A percentile compares a stretch with the other conserved stretches of the same genome.
Conservation (phyloP, 2,329 filamentous ascomycete genomes). For the Aspergillus melleus region DNA sequence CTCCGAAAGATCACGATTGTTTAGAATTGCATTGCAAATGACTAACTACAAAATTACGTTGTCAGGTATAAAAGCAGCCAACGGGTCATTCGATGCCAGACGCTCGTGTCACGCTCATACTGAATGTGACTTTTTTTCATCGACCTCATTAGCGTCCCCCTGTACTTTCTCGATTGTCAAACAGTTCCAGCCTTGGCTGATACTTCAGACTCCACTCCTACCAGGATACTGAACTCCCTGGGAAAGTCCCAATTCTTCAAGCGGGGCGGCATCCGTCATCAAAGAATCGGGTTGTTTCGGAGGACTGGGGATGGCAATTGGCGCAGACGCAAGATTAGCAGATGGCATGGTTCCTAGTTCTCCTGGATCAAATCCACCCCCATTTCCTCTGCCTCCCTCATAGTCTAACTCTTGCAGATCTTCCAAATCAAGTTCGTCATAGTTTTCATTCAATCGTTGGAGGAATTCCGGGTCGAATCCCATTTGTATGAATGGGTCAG, state of each 20-base stretch:
- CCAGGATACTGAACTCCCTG: slow-evolving; percentile 1
- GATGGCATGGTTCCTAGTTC: not conserved
- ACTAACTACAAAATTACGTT: not conserved
- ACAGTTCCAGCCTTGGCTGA: not conserved
- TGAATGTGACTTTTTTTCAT: not conserved
- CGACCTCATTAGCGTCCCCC: not conserved
- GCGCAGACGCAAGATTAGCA: slow-evolving; percentile 13
- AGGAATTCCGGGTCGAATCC: slow-evolving; percentile 41
- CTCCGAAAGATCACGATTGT: not conserved
- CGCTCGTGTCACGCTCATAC: not conserved
- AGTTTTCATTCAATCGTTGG: slow-evolving; percentile 35
- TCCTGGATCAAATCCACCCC: slow-evolving; percentile 7
- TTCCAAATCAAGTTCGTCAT: slow-evolving; percentile 34
- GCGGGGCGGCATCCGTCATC: slow-evolving; percentile 12
- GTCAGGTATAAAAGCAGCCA: not conserved
- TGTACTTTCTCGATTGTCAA: not conserved
- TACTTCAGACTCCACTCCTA: not conserved
- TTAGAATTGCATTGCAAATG: not conserved
- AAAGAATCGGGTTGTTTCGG: slow-evolving; percentile 12
- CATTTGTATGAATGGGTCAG: slow-evolving; percentile 39
- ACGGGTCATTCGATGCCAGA: not conserved
- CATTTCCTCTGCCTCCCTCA: slow-evolving; percentile 13
- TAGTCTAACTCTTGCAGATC: slow-evolving; percentile 30
- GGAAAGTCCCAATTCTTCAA: not conserved
- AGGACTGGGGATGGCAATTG: slow-evolving; percentile 23